Conservation (phyloP, 306 rosid species). For the Heteromeles arbutifolia region DNA sequence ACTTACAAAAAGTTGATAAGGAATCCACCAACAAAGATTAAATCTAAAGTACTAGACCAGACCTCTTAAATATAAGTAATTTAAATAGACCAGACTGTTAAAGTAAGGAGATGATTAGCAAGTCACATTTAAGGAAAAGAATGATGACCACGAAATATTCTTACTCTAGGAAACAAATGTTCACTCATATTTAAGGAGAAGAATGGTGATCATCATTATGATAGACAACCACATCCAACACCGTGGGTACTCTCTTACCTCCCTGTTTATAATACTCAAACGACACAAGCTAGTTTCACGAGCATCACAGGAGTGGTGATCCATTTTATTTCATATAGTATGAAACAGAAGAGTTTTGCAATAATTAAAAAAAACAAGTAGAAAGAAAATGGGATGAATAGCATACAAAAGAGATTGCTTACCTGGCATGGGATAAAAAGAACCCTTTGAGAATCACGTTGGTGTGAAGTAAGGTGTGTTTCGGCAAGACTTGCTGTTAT, state of each 20-base stretch:
- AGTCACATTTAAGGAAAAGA: background rate
- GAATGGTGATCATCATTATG: background rate
- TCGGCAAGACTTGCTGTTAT: conserved; percentile 80
- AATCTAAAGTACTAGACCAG: background rate
- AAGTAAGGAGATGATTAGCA: background rate
- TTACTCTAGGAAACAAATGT: background rate
- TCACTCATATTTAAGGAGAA: background rate
- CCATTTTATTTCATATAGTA: background rate
- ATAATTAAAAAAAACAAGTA: background rate
- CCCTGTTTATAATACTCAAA: background rate
- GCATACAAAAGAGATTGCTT: conserved; percentile 2
- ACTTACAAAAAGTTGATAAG: background rate
- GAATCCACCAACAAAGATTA: background rate
- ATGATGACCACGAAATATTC: background rate
- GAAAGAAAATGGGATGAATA: background rate
- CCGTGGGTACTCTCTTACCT: background rate
- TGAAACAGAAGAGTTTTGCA: background rate
- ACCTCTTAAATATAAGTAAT: too few species aligned
- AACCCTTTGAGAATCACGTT: conserved; percentile 78
- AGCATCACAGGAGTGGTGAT: background rate
- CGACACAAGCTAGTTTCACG: background rate
- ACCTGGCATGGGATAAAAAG: conserved; percentile 98
- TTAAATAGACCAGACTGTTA: background rate
- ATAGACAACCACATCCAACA: background rate
- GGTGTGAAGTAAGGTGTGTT: conserved; percentile 74